These are phyloP conservation scores for Conringia planisiliqua DNA, from an alignment of 345 rosid genomes.

Conservation along the genomic window DNA sequence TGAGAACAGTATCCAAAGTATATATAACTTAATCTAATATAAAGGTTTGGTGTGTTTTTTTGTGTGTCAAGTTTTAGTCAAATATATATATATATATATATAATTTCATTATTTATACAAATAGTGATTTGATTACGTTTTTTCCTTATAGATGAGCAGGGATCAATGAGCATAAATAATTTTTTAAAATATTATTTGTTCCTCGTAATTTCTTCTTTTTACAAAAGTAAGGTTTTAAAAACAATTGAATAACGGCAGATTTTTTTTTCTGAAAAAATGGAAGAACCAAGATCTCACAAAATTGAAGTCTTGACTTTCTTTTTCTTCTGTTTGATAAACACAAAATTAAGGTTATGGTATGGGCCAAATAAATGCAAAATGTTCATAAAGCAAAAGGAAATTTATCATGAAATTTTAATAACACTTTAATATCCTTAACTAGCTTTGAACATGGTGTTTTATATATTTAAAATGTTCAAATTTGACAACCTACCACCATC, in stretches of 20 bases:
- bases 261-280: neutral
- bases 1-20: too few relatives aligned
- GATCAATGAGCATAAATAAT: neutral
- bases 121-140: neutral
- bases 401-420: neutral
- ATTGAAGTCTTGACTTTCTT: neutral
- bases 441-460: neutral
- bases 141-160: too few relatives aligned
- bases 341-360: neutral
- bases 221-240: neutral
- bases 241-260: neutral
- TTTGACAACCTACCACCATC: neutral
- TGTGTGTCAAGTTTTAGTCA: too few relatives aligned
- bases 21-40: too few relatives aligned
- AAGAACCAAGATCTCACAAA: neutral
- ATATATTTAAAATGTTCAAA: neutral
- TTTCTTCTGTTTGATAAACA: neutral
- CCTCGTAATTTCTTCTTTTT: neutral
- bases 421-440: neutral
- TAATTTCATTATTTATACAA: too few relatives aligned
- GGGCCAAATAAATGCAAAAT: neutral
- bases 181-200: neutral
- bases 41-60: too few relatives aligned
- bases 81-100: too few relatives aligned
- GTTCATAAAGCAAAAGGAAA: neutral